These are phyloP conservation scores for Globisporangium viniferum DNA, from an alignment of 352 stramenopile genomes.

Conservation along the genomic window DNA sequence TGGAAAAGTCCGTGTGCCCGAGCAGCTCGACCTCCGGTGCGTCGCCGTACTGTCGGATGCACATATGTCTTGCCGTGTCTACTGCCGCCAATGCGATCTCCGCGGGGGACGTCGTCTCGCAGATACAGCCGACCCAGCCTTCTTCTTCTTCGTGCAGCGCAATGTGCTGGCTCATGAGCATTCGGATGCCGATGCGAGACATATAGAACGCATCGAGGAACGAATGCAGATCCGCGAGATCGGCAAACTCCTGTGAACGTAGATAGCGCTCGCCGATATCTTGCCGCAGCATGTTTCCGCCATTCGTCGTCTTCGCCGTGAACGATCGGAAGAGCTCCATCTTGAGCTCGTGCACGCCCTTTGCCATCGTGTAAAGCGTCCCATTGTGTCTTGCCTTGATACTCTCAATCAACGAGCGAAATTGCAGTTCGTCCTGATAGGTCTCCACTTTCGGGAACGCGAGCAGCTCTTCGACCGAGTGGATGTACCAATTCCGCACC, in stretches of 20 bases:
- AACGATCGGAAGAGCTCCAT: slow-evolving; percentile 81
- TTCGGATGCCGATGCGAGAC: slow-evolving; percentile 98
- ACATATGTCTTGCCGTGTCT: slow-evolving; percentile 98
- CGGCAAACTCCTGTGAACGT: slow-evolving; percentile 76
- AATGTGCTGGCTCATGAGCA: slow-evolving; percentile 99
- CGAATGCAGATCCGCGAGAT: slow-evolving; percentile 94
- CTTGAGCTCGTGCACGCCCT: slow-evolving; percentile 97
- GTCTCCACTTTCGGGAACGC: slow-evolving; percentile 81
- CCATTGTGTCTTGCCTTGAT: slow-evolving; percentile 97
- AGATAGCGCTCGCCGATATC: slow-evolving; percentile 70
- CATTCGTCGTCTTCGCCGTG: slow-evolving; percentile 34
- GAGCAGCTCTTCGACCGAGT: slow-evolving; percentile 95
- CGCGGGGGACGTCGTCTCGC: slow-evolving; percentile 94
- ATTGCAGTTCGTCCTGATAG: slow-evolving; percentile 87
- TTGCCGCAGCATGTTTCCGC: slow-evolving; percentile 25
- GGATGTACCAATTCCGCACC: slow-evolving; percentile 97
- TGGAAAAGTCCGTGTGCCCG: slow-evolving; percentile 97
- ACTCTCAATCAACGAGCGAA: slow-evolving; percentile 93
- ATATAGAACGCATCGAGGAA: slow-evolving; percentile 99
- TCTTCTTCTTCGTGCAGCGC: slow-evolving; percentile 91
- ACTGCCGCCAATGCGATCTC: slow-evolving; percentile 96
- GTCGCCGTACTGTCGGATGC: slow-evolving; percentile 98
- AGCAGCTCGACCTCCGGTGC: slow-evolving; percentile 98
- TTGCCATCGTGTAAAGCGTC: slow-evolving; percentile 99
- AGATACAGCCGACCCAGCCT: slow-evolving; percentile 93